Evolutionary conservation across 768 basidiomycete genomes (phyloP).

Genomic region (Rhodocollybia butyracea): DNA sequence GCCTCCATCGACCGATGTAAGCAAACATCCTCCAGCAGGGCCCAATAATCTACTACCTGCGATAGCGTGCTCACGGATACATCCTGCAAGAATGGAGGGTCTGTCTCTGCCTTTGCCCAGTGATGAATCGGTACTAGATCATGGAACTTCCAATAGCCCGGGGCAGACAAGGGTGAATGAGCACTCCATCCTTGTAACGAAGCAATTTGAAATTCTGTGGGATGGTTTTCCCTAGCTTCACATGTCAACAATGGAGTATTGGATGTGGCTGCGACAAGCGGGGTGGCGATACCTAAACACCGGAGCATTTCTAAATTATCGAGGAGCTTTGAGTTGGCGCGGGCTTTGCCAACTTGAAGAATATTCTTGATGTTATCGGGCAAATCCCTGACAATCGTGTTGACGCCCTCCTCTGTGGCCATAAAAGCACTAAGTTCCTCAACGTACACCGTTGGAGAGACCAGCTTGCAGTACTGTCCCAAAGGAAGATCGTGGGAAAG

Average conservation of each 20-base stretch:
- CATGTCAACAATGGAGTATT: slow-evolving; percentile 44
- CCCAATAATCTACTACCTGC: slow-evolving; percentile 55
- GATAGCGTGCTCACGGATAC: slow-evolving; percentile 35
- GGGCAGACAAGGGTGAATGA: slow-evolving; percentile 43
- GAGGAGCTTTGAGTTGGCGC: slow-evolving; percentile 56
- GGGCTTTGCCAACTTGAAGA: slow-evolving; percentile 57
- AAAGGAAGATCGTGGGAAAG: slow-evolving; percentile 66
- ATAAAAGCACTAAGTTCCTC: slow-evolving; percentile 57
- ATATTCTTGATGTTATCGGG: slow-evolving; percentile 45
- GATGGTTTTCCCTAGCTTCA: slow-evolving; percentile 36
- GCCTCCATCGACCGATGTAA: slow-evolving; percentile 21
- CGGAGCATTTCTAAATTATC: slow-evolving; percentile 61
- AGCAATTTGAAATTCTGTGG: slow-evolving; percentile 43
- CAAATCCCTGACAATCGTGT: slow-evolving; percentile 50
- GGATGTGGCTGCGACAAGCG: slow-evolving; percentile 46
- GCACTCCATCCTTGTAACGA: slow-evolving; percentile 41
- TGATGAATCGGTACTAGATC: slow-evolving; percentile 52
- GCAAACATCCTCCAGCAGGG: slow-evolving; percentile 46
- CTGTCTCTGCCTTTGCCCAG: slow-evolving; percentile 51
- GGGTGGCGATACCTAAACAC: slow-evolving; percentile 54
- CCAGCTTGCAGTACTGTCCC: slow-evolving; percentile 58
- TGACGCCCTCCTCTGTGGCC: slow-evolving; percentile 40
- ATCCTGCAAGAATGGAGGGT: slow-evolving; percentile 54
- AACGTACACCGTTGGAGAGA: slow-evolving; percentile 53
- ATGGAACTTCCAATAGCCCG: slow-evolving; percentile 64